phyloP scores from a whole-genome alignment of 1,284 basidiomycete genomes.

The Tremellales sp. region DNA sequence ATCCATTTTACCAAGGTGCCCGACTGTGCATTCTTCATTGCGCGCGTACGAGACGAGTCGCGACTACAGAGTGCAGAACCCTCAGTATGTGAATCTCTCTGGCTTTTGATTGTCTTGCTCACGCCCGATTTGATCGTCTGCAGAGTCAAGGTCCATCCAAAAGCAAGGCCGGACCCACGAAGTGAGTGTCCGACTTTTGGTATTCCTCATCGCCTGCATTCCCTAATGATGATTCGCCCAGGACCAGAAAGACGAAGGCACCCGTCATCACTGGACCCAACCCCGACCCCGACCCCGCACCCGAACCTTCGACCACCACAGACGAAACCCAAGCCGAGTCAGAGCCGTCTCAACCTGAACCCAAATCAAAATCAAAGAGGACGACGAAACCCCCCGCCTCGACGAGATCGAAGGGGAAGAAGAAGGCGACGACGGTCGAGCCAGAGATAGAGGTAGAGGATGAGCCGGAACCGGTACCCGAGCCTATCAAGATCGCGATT shows the following conservation, averaged over 20 bases:
- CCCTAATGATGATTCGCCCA: constrained; percentile 3
- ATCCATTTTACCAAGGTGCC: constrained; percentile 36
- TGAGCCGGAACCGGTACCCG: constrained; percentile 9
- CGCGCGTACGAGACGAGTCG: no score
- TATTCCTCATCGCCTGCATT: background rate
- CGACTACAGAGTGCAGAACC: no score
- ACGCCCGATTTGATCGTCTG: no score
- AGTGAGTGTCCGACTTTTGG: constrained; percentile 4
- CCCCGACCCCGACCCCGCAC: constrained; percentile 5
- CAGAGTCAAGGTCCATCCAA: constrained; percentile 5
- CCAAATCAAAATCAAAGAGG: no score
- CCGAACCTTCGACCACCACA: constrained; percentile 3
- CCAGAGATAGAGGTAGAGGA: constrained; percentile 4
- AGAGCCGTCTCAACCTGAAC: no score
- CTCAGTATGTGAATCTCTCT: no score
- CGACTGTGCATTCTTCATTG: constrained; percentile 44
- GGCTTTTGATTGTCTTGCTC: no score
- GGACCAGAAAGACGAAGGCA: constrained; percentile 11
- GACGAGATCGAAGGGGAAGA: constrained; percentile 13
- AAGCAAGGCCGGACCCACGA: constrained; percentile 10
- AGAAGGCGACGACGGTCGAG: constrained; percentile 15
- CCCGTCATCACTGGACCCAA: constrained; percentile 9
- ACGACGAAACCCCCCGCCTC: constrained; percentile 15
- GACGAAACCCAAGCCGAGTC: background rate
- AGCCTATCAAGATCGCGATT: constrained; percentile 1